These are phyloP conservation scores for Leccinum longicurvipes DNA, from an alignment of 768 basidiomycete species.

Conservation along the genomic window DNA sequence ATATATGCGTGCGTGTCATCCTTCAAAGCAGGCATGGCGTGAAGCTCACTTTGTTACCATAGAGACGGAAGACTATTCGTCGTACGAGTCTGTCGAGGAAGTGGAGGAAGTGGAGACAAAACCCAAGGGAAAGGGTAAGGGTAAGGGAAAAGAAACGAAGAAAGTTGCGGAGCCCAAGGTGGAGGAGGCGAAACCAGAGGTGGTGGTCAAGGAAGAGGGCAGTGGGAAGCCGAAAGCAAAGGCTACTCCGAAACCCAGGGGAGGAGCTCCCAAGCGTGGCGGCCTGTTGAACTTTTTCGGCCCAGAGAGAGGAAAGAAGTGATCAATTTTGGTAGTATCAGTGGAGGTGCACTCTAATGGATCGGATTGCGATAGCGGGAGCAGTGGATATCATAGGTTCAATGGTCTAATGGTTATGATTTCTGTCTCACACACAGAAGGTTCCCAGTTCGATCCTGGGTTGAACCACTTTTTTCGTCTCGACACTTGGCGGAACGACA, in stretches of 20 bases:
- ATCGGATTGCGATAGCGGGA: background rate
- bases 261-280: conserved; percentile 25
- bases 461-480: conserved; percentile 30
- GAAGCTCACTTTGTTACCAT: background rate
- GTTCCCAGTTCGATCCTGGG: conserved; percentile 48
- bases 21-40: background rate
- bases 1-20: conserved; percentile 56
- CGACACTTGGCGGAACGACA: no score
- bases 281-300: conserved; percentile 33
- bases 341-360: background rate
- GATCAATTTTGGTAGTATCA: background rate
- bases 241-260: conserved; percentile 11
- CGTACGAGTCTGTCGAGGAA: conserved; percentile 75
- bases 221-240: conserved; percentile 18
- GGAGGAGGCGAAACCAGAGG: conserved; percentile 16
- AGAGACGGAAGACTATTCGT: conserved; percentile 79
- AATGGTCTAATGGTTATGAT: conserved; percentile 49
- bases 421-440: conserved; percentile 51
- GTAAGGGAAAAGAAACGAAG: conserved; percentile 21
- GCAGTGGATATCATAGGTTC: conserved; percentile 18
- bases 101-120: conserved; percentile 34
- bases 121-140: conserved; percentile 16
- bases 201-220: conserved; percentile 12
- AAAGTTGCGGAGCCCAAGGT: conserved; percentile 11
- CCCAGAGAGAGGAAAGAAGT: conserved; percentile 29